Percentiles rank a stretch among this genome's conserved stretches.
Evolutionary conservation across 169 alveolate genomes (phyloP).

Genomic region (Eimeria praecox): DNA sequence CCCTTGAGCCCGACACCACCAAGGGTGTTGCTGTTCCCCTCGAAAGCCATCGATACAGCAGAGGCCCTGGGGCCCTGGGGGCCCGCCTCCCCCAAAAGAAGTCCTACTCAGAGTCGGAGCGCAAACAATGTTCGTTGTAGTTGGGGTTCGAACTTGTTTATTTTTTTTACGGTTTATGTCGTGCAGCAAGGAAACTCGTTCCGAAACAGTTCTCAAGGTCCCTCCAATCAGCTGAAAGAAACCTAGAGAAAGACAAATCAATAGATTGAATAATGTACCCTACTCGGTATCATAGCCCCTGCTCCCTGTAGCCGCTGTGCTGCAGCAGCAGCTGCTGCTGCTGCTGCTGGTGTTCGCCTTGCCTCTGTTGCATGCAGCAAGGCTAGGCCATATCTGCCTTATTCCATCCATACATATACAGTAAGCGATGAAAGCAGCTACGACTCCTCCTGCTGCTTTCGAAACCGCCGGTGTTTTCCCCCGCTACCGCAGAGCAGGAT

Average conservation of each 20-base stretch:
- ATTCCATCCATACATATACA: no score
- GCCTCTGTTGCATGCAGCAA: not conserved
- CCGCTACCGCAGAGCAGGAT: not conserved
- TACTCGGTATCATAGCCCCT: not conserved
- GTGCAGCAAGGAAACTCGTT: no score
- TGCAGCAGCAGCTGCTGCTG: not conserved
- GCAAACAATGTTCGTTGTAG: not conserved
- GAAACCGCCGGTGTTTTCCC: not conserved
- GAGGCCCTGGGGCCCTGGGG: not conserved
- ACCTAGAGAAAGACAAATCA: not conserved
- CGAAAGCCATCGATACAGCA: constrained; percentile 29
- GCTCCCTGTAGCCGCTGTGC: not conserved
- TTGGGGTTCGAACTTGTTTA: no score
- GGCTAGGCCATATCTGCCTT: not conserved
- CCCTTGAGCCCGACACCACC: not conserved
- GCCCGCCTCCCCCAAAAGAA: not conserved
- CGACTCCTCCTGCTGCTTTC: constrained; percentile 23
- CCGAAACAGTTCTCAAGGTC: no score
- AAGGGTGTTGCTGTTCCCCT: not conserved
- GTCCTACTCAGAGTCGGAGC: not conserved
- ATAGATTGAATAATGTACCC: not conserved
- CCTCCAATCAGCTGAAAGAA: not conserved
- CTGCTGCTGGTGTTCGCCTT: not conserved
- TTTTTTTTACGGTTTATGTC: no score
- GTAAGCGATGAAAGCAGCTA: not conserved